Base-by-base conservation (phyloP, 2,329 filamentous ascomycete genomes). In the Chrysosporium keratinophilum region DNA sequence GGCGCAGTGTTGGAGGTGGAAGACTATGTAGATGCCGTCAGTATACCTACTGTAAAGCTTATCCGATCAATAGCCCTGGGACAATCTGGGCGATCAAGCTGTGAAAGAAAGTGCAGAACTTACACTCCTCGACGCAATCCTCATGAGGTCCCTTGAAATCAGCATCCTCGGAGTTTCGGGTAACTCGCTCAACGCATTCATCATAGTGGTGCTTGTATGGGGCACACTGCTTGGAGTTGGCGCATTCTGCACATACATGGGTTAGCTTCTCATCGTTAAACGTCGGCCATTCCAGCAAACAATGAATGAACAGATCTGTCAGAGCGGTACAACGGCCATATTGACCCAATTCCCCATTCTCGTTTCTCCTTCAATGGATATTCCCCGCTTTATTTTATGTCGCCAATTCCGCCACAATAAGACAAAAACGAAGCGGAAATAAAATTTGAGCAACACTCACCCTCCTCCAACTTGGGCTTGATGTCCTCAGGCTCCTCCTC, bases 91-190 rank as follows among this genome's bases (percentile, higher is more conserved):
- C 41, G 41, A 15, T 20, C 15, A 10, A 15, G 15, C 15, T 9
- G n/a, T 7, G 7, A 15, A 15, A 43, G 12, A 14, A 12, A 45
- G 23, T 20, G 7, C 17, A 14, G 17, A 48, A 82, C 90, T 75
- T 85, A 97, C 93, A 98, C 79, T 98, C 93, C 79, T 98, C 93
- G 63, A 97, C 88, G 67, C 93, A 98, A 78, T 97, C 90, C 81
- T 98, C 93, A 67, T 87, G 83, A 65, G 84, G 76, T 54, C 77
- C 84, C 74, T 84, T 82, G 73, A 79, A 78, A 64, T 85, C 82
- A 60, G 84, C 80, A 63, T 85, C 81, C 67, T 88, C 82, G 64
- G 78, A 70, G 68, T 79, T 73, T 65, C 61, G 74, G 57, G 83
- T 88, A 64, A 98, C 93, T 66, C 93, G 89, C 81, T 95, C 90